Evolutionary conservation across 768 basidiomycete genomes (phyloP), one percentile per base, ranked within the genome.

Genomic region (Xerocomus spinulosus): DNA sequence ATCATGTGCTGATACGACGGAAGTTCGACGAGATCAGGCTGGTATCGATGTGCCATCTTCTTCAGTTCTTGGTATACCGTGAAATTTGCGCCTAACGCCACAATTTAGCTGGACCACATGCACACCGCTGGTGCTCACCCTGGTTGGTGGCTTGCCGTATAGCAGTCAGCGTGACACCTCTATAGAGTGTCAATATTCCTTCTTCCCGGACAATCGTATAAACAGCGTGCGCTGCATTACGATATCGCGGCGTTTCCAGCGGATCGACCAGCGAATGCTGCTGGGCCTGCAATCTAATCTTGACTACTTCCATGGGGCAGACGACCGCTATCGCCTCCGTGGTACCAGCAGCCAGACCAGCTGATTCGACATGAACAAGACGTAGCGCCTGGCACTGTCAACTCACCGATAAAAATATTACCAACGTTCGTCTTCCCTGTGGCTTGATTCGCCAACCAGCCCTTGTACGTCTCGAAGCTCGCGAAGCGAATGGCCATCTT

Each of bases 401-500:
- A 51, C 83, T 40, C 53, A 92, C 93, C 87, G 40, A 99, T 55
- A 68, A 99, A 99, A 34, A 95, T 92, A 48, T 70, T 80, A 1
- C 86, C 83, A 3, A 87, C 76, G 42, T 74, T 79, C 5, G 93
- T 87, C 68, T 86, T 80, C 21, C 94, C 94, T 0, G 89, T 91
- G 32, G 74, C 66, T 51, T 77, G 75, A 58, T 91, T 81, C 3
- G 87, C 82, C 35, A 98, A 69, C 78, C 79, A 83, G 0, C 73
- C 78, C 68, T 95, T 93, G 78, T 99, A 99, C 37, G 83, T 76
- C 72, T 99, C 96, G 65, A 99, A 99, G 67, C 90, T 92, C 9
- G 95, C 94, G 66, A 98, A 99, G 29, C 96, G 87, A 63, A 93
- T 97, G 40, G 92, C 92, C 96, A 99, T 99, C 73, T 99, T 99